phyloP scores from a whole-genome alignment of 805 yeast genomes.

The Myxozyma kluyveri region DNA sequence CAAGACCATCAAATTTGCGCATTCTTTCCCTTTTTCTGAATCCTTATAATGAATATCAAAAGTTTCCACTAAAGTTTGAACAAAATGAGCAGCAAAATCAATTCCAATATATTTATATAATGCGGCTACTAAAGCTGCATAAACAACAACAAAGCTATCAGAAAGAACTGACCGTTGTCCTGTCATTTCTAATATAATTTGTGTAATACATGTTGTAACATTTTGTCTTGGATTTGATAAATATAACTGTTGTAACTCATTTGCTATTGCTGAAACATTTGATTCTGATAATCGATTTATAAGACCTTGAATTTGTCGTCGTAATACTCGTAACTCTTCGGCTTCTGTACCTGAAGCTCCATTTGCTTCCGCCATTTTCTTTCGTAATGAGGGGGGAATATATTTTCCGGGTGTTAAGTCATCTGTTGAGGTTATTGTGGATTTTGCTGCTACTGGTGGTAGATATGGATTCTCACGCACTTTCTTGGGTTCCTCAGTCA shows the following conservation, averaged over 20 bases:
- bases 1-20: conserved; percentile 67
- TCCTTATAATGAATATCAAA: conserved; percentile 48
- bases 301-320: conserved; percentile 71
- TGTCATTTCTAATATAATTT: conserved; percentile 62
- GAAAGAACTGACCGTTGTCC: conserved; percentile 61
- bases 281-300: conserved; percentile 88
- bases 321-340: conserved; percentile 50
- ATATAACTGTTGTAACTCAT: conserved; percentile 64
- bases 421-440: conserved; percentile 8
- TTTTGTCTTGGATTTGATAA: conserved; percentile 67
- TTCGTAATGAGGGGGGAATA: conserved; percentile 84
- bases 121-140: conserved; percentile 73
- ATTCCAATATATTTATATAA: conserved; percentile 76
- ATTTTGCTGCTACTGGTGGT: conserved; percentile 49
- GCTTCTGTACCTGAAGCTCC: conserved; percentile 39
- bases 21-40: conserved; percentile 42
- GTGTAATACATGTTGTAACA: conserved; percentile 70
- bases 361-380: conserved; percentile 40
- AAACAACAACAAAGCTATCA: conserved; percentile 75
- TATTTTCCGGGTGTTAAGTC: conserved; percentile 45
- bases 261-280: conserved; percentile 66
- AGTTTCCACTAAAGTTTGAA: conserved; percentile 75
- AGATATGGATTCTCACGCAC: conserved; percentile 71
- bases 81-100: conserved; percentile 83
- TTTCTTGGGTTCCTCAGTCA: conserved; percentile 24